phyloP scores from a whole-genome alignment of 1,284 basidiomycete genomes.

The Phenoliferia sp. region DNA sequence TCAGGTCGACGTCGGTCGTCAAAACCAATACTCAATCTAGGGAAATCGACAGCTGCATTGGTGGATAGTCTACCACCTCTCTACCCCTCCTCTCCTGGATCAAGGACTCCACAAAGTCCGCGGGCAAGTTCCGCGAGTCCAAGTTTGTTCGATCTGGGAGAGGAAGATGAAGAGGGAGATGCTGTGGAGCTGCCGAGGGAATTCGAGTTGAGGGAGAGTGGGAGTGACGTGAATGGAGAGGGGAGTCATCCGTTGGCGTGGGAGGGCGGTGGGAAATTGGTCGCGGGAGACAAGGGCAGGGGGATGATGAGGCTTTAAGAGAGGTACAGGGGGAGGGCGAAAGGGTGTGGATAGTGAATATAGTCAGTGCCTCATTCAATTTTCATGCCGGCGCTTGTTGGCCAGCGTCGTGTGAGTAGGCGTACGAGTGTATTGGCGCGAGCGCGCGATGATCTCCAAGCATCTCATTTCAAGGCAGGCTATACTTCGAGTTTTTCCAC shows the following conservation, averaged over 20 bases:
- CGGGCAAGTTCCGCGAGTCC: neutral
- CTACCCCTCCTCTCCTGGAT: too few relatives aligned
- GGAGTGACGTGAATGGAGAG: neutral
- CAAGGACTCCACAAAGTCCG: neutral
- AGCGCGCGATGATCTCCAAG: too few relatives aligned
- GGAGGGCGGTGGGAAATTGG: too few relatives aligned
- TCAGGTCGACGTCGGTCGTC: neutral
- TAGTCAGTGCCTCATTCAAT: too few relatives aligned
- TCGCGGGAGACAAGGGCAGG: too few relatives aligned
- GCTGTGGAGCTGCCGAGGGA: conserved; percentile 15
- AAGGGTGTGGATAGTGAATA: too few relatives aligned
- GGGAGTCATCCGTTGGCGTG: neutral
- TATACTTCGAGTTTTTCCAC: too few relatives aligned
- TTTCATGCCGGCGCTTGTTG: too few relatives aligned
- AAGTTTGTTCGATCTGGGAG: conserved; percentile 11
- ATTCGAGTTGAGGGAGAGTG: conserved; percentile 8
- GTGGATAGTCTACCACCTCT: neutral
- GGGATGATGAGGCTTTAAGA: neutral
- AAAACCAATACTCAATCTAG: neutral
- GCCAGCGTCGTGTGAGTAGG: too few relatives aligned
- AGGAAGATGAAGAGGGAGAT: conserved; percentile 8
- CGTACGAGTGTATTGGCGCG: too few relatives aligned
- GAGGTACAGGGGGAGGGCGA: too few relatives aligned
- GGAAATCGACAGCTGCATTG: neutral
- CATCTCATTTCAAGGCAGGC: too few relatives aligned